Conservation (phyloP, 805 yeast species). For the Lipomyces chichibuensis region DNA sequence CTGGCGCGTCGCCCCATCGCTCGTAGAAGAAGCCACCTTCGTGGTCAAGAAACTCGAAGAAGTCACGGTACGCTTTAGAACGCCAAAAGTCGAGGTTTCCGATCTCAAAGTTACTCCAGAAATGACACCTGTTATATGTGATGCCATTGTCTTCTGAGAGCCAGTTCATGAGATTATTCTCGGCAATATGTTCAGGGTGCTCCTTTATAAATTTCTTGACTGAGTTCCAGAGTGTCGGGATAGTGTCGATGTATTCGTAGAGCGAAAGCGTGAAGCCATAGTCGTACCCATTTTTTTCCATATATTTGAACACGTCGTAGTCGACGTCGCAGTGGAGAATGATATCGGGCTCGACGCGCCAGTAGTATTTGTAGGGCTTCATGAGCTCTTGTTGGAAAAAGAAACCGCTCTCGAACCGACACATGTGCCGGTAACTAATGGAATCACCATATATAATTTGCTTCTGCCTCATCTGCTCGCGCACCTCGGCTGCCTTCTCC, state of each 20-base stretch:
- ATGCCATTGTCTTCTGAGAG: conserved; percentile 70
- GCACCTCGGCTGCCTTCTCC: conserved; percentile 64
- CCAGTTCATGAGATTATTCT: conserved; percentile 69
- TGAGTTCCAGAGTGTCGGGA: conserved; percentile 75
- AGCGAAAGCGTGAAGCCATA: conserved; percentile 79
- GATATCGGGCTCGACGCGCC: conserved; percentile 90
- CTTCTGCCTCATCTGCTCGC: conserved; percentile 58
- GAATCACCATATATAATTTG: conserved; percentile 74
- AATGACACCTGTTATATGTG: conserved; percentile 74
- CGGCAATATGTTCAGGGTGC: conserved; percentile 61
- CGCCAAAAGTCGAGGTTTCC: conserved; percentile 64
- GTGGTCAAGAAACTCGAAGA: conserved; percentile 59
- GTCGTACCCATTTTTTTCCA: conserved; percentile 71
- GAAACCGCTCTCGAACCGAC: conserved; percentile 84
- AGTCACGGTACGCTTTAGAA: conserved; percentile 55
- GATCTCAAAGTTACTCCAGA: conserved; percentile 78
- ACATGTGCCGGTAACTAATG: conserved; percentile 84
- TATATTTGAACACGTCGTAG: conserved; percentile 77
- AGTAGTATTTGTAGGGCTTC: conserved; percentile 77
- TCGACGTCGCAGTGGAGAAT: conserved; percentile 74
- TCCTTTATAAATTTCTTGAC: conserved; percentile 64
- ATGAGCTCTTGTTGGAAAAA: conserved; percentile 73
- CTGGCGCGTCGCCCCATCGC: conserved; percentile 81
- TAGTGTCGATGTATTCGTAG: conserved; percentile 70
- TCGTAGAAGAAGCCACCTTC: conserved; percentile 74